Percentiles rank a stretch among this genome's conserved stretches.
phyloP scores from a whole-genome alignment of 306 rosid species.

The Chamaecrista fasciculata region DNA sequence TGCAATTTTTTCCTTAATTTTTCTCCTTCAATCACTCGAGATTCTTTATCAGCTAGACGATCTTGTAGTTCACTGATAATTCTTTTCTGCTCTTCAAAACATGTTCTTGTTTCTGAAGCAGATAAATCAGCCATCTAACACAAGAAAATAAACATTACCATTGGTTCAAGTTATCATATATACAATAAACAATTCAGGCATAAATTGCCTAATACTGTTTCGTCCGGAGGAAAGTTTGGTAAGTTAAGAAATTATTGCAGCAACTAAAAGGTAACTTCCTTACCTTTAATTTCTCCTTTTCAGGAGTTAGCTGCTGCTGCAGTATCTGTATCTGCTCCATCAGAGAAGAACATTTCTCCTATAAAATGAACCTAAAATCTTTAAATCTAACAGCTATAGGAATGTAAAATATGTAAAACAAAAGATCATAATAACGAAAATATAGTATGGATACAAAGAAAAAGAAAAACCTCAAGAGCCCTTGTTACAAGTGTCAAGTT shows the following conservation, averaged over 20 bases:
- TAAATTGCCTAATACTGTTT: too few species aligned
- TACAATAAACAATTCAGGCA: too few species aligned
- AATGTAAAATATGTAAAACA: background rate
- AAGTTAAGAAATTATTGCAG: conserved; percentile 6
- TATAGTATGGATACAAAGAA: background rate
- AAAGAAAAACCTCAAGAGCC: conserved; percentile 73
- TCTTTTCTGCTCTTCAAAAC: conserved; percentile 64
- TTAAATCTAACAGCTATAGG: conserved; percentile 1
- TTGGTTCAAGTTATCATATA: conserved; percentile 12
- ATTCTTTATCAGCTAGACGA: conserved; percentile 63
- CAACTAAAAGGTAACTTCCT: background rate
- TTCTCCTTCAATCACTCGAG: conserved; percentile 74
- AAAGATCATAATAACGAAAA: too few species aligned
- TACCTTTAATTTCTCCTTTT: conserved; percentile 76
- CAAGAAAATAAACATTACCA: background rate
- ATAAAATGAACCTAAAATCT: conserved; percentile 16
- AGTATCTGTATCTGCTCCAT: conserved; percentile 53
- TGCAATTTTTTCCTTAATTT: conserved; percentile 74
- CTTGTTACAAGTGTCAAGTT: conserved; percentile 50
- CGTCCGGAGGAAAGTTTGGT: background rate
- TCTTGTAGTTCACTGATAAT: conserved; percentile 51
- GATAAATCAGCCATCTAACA: conserved; percentile 66
- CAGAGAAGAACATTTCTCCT: conserved; percentile 81
- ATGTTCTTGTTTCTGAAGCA: conserved; percentile 49
- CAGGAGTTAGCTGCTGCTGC: conserved; percentile 52